phyloP scores from a whole-genome alignment of 2,329 filamentous ascomycete genomes.

The Sclerotinia subarctica region DNA sequence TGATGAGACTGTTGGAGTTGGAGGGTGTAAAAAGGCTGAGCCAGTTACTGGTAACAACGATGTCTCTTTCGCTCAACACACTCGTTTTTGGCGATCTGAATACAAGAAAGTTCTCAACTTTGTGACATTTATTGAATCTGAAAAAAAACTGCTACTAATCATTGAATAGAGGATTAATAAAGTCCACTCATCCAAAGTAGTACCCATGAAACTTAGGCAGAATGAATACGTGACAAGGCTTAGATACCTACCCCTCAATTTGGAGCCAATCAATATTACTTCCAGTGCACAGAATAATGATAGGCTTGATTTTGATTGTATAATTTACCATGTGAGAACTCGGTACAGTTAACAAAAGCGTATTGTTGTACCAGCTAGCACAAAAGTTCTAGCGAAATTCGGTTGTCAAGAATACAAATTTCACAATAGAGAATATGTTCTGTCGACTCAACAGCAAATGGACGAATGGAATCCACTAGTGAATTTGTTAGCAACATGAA shows the following conservation, averaged over 20 bases:
- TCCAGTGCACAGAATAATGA: background rate
- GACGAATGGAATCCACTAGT: background rate
- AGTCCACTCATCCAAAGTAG: background rate
- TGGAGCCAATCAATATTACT: background rate
- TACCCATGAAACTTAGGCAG: background rate
- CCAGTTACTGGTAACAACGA: background rate
- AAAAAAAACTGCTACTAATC: background rate
- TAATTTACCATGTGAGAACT: background rate
- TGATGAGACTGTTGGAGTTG: background rate
- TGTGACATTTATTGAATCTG: background rate
- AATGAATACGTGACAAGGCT: background rate
- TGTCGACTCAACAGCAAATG: background rate
- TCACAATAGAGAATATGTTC: too few species aligned
- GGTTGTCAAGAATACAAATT: background rate
- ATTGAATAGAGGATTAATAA: background rate
- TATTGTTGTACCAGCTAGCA: background rate
- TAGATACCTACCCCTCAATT: background rate
- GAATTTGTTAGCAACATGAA: too few species aligned
- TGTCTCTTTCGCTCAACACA: background rate
- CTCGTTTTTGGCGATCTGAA: background rate
- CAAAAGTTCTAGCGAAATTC: background rate
- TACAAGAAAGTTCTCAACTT: background rate
- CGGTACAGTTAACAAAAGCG: background rate
- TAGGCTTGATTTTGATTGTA: background rate
- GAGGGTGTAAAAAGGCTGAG: background rate